A percentile compares a stretch with the other conserved stretches of the same genome.
Evolutionary conservation across 1,284 basidiomycete genomes (phyloP).

Genomic region (Puccinia horiana): DNA sequence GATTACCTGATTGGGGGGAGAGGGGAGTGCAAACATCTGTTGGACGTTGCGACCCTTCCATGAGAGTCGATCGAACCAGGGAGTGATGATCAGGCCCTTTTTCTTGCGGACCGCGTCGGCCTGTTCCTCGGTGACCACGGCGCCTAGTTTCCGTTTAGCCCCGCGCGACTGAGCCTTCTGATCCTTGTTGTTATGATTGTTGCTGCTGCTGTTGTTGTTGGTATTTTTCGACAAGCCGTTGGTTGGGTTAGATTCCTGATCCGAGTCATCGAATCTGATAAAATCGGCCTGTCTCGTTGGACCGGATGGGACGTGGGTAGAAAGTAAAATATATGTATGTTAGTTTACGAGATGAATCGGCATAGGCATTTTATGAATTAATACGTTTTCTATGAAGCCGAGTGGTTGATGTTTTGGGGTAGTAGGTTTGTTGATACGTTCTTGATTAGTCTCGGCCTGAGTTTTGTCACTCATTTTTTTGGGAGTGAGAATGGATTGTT

Average conservation of each 20-base stretch:
- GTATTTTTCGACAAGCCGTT: not conserved
- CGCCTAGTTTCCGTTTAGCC: constrained; percentile 1
- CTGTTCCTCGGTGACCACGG: constrained; percentile 17
- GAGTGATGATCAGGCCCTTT: constrained; percentile 29
- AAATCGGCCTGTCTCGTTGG: constrained; percentile 8
- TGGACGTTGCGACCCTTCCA: constrained; percentile 38
- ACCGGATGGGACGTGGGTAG: not conserved
- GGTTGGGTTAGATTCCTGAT: constrained; percentile 4
- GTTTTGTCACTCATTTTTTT: not conserved
- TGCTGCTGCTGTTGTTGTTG: not conserved
- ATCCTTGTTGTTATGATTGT: too few species aligned
- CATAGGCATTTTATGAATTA: not conserved
- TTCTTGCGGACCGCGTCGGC: constrained; percentile 36
- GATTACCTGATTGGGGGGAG: too few species aligned
- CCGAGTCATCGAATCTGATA: constrained; percentile 26
- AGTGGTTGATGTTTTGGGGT: not conserved
- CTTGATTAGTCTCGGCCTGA: not conserved
- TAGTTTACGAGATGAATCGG: not conserved
- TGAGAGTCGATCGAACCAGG: constrained; percentile 20
- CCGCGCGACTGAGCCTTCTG: not conserved
- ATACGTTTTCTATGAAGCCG: not conserved
- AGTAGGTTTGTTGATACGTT: not conserved
- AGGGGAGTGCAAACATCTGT: not conserved
- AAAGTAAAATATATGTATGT: not conserved
- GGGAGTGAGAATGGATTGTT: not conserved